These are phyloP conservation scores for Curvularia verruculosa DNA, from an alignment of 2,329 filamentous ascomycete genomes.

Conservation along the genomic window DNA sequence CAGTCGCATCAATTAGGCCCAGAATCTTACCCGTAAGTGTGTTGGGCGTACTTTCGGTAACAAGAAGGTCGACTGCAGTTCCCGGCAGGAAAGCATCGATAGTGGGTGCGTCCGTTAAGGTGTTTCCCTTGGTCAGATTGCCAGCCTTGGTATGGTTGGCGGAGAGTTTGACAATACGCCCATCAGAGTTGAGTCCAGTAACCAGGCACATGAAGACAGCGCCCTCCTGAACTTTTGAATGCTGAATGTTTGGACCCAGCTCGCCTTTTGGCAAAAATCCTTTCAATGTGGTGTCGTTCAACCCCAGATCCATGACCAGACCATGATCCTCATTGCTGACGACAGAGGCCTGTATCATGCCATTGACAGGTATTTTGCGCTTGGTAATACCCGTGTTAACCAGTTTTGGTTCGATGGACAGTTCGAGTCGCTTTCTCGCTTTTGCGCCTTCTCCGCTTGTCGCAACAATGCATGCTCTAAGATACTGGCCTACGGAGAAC, in stretches of 20 bases:
- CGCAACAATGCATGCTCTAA: slow-evolving; percentile 82
- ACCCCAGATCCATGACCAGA: slow-evolving; percentile 87
- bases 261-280: slow-evolving; percentile 89
- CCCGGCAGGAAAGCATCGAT: slow-evolving; percentile 91
- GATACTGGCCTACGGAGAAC: slow-evolving; percentile 84
- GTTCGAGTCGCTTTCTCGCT: slow-evolving; percentile 80
- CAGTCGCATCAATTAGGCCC: slow-evolving; percentile 87
- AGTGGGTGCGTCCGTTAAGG: slow-evolving; percentile 77
- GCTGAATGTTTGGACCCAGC: slow-evolving; percentile 68
- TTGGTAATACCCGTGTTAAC: slow-evolving; percentile 77
- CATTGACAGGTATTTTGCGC: slow-evolving; percentile 75
- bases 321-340: slow-evolving; percentile 95
- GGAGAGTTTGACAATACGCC: slow-evolving; percentile 86
- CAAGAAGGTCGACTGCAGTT: slow-evolving; percentile 82
- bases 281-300: slow-evolving; percentile 69
- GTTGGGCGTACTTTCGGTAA: slow-evolving; percentile 74
- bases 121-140: slow-evolving; percentile 68
- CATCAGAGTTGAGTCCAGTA: slow-evolving; percentile 73
- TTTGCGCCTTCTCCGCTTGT: slow-evolving; percentile 73
- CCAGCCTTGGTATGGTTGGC: slow-evolving; percentile 73
- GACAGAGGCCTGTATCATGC: slow-evolving; percentile 85
- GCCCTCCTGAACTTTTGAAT: slow-evolving; percentile 77
- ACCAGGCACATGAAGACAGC: slow-evolving; percentile 84
- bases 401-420: slow-evolving; percentile 80
- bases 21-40: slow-evolving; percentile 91